Conservation (phyloP, 2,329 filamentous ascomycete species). For the Cladophialophora bantiana region DNA sequence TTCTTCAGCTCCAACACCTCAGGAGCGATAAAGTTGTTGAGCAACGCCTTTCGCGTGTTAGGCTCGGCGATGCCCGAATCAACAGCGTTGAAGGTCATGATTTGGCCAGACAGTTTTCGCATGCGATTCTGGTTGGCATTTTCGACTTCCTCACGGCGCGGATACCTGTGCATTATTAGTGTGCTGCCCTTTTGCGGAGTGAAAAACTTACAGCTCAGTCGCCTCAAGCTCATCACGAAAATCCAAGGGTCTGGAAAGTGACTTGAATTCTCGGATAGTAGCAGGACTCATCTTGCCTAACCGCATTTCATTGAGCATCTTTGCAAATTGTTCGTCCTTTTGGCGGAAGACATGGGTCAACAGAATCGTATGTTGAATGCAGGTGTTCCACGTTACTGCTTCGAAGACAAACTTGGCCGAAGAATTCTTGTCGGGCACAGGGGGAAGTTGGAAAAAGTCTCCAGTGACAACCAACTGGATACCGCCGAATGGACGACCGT, state of each 20-base stretch:
- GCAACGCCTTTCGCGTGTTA: slow-evolving; percentile 73
- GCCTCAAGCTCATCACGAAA: slow-evolving; percentile 79
- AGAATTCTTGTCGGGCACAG: slow-evolving; percentile 79
- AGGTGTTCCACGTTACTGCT: slow-evolving; percentile 87
- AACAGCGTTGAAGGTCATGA: slow-evolving; percentile 71
- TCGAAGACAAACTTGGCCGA: slow-evolving; percentile 91
- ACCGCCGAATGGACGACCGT: slow-evolving; percentile 90
- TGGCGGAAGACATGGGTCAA: slow-evolving; percentile 96
- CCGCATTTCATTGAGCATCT: slow-evolving; percentile 98
- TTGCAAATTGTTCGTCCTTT: slow-evolving; percentile 85
- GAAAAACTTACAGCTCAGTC: slow-evolving; percentile 73
- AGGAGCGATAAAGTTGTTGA: slow-evolving; percentile 93
- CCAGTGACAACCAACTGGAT: slow-evolving; percentile 96
- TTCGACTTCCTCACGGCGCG: slow-evolving; percentile 89
- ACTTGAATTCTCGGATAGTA: slow-evolving; percentile 78
- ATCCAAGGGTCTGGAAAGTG: slow-evolving; percentile 72
- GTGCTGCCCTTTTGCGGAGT: neutral
- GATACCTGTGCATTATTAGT: slow-evolving; percentile 64
- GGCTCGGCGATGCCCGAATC: slow-evolving; percentile 77
- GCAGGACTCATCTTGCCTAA: slow-evolving; percentile 79
- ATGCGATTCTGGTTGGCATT: slow-evolving; percentile 80
- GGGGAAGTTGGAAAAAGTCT: slow-evolving; percentile 96
- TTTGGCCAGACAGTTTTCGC: slow-evolving; percentile 71
- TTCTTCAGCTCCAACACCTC: slow-evolving; percentile 81
- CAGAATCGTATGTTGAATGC: slow-evolving; percentile 93